phyloP scores from a whole-genome alignment of 2,329 filamentous ascomycete species.

The Fusarium sp. region DNA sequence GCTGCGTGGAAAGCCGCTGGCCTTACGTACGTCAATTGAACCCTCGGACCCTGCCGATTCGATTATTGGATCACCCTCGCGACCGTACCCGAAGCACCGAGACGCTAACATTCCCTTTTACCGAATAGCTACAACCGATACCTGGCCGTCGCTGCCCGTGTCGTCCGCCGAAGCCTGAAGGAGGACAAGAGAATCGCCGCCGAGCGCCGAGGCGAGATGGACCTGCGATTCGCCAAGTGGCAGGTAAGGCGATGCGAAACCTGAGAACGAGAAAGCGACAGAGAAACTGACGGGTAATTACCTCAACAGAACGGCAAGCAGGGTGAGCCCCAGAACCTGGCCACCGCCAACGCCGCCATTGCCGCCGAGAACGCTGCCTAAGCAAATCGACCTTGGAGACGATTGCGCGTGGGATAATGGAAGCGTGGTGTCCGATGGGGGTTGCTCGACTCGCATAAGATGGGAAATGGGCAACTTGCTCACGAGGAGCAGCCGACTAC shows the following conservation, averaged over 20 bases:
- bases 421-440: conserved; percentile 34
- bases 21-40: conserved; percentile 82
- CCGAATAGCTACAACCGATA: conserved; percentile 96
- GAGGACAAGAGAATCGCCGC: conserved; percentile 90
- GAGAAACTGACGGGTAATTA: conserved; percentile 52
- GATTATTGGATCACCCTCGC: conserved; percentile 29
- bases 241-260: conserved; percentile 71
- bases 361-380: conserved; percentile 59
- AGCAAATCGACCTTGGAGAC: conserved; percentile 37
- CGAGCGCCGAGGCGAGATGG: conserved; percentile 91
- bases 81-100: conserved; percentile 40
- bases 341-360: conserved; percentile 65
- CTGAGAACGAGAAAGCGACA: conserved; percentile 10
- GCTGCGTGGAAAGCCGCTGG: conserved; percentile 99
- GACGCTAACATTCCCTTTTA: conserved; percentile 55
- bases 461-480: conserved; percentile 42
- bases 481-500: conserved; percentile 43
- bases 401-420: conserved; percentile 47
- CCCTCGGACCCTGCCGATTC: conserved; percentile 24
- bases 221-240: conserved; percentile 95
- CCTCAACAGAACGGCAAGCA: conserved; percentile 91
- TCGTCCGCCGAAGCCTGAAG: conserved; percentile 96
- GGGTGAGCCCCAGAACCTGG: conserved; percentile 84
- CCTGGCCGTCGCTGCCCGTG: conserved; percentile 93
- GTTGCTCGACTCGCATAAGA: conserved; percentile 44